Conservation (phyloP, 2,329 filamentous ascomycete genomes). For the Aspergillus viridinutans region DNA sequence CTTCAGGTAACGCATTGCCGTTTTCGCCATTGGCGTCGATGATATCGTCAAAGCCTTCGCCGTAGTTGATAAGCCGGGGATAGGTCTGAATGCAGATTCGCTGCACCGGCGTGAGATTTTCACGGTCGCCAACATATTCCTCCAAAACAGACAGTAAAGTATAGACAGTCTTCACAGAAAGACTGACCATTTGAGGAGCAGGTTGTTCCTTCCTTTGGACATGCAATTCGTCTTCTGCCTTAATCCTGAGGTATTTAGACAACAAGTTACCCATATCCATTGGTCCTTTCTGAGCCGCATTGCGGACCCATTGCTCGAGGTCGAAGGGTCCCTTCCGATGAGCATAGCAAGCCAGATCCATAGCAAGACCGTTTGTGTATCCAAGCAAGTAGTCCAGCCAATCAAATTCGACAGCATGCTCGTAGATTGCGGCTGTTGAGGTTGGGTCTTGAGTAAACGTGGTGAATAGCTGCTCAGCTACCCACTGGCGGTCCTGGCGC, state of each 20-base stretch:
- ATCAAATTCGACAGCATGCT: constrained; percentile 73
- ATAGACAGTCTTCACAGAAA: constrained; percentile 81
- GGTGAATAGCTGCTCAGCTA: constrained; percentile 73
- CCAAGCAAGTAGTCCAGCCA: constrained; percentile 82
- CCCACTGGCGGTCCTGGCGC: constrained; percentile 85
- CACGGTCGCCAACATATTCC: constrained; percentile 56
- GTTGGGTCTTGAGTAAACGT: constrained; percentile 67
- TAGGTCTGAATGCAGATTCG: constrained; percentile 87
- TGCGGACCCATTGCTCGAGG: constrained; percentile 73
- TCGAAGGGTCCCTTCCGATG: constrained; percentile 79
- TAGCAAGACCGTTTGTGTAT: constrained; percentile 74
- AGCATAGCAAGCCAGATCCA: constrained; percentile 81
- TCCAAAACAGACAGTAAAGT: constrained; percentile 75
- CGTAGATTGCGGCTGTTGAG: constrained; percentile 65
- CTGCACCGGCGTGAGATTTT: constrained; percentile 76
- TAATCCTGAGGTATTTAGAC: constrained; percentile 76
- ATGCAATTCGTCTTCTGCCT: constrained; percentile 74
- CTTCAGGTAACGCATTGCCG: constrained; percentile 73
- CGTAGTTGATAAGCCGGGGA: constrained; percentile 92
- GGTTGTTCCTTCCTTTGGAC: constrained; percentile 67
- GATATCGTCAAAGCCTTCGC: constrained; percentile 84
- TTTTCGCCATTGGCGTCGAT: constrained; percentile 79
- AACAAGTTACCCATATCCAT: constrained; percentile 67
- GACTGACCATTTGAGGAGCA: constrained; percentile 64
- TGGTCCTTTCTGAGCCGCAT: constrained; percentile 60